A percentile compares a stretch with the other conserved stretches of the same genome.
Evolutionary conservation across 1,284 basidiomycete species (phyloP).

Genomic region (Heterobasidion parviporum): DNA sequence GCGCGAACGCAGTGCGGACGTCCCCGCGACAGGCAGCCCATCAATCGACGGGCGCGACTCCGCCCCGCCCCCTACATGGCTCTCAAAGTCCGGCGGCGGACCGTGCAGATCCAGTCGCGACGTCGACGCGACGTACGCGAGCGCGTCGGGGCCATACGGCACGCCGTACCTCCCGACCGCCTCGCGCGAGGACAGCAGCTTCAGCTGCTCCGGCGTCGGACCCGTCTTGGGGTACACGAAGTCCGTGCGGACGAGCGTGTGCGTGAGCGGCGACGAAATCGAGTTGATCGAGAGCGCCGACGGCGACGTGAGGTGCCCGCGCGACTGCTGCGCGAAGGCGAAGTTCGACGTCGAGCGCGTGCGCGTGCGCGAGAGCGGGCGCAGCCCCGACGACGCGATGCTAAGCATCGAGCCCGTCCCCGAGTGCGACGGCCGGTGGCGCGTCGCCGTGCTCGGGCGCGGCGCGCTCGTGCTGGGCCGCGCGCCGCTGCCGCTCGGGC

Average conservation of each 20-base stretch:
- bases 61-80: neutral
- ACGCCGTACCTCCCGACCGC: slow-evolving; percentile 38
- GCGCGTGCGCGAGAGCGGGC: slow-evolving; percentile 18
- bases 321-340: neutral
- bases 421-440: slow-evolving; percentile 23
- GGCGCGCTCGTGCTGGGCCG: neutral
- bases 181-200: slow-evolving; percentile 38
- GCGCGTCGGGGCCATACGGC: slow-evolving; percentile 42
- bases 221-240: slow-evolving; percentile 40
- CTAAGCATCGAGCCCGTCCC: slow-evolving; percentile 27
- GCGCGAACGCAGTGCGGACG: neutral
- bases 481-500: neutral
- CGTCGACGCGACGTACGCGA: slow-evolving; percentile 29
- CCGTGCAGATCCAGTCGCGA: slow-evolving; percentile 22
- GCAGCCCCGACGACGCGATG: slow-evolving; percentile 17
- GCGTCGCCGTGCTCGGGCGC: neutral
- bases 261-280: slow-evolving; percentile 42
- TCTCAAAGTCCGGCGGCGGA: slow-evolving; percentile 30
- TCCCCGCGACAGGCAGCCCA: slow-evolving; percentile 3
- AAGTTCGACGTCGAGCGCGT: slow-evolving; percentile 17
- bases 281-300: slow-evolving; percentile 35
- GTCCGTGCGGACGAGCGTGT: slow-evolving; percentile 40
- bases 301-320: slow-evolving; percentile 25
- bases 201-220: slow-evolving; percentile 44
- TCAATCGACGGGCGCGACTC: slow-evolving; percentile 13